phyloP scores from a whole-genome alignment of 441 rosid species.

The Populus hybrid region DNA sequence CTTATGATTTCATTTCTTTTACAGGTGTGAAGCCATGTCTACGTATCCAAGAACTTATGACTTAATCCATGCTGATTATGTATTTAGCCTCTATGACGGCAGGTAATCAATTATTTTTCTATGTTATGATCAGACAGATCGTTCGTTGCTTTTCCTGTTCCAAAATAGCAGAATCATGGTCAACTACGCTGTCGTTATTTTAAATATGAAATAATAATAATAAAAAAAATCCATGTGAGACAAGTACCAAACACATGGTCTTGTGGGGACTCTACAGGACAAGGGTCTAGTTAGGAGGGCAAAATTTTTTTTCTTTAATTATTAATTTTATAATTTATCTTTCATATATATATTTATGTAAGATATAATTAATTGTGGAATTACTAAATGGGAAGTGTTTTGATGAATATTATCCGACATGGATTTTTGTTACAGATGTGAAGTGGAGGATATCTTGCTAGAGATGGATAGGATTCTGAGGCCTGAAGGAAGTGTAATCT shows the following conservation, averaged over 20 bases:
- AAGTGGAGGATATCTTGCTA: constrained; percentile 45
- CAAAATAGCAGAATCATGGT: background rate
- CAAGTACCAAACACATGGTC: background rate
- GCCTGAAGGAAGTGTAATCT: constrained; percentile 60
- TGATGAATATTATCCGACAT: constrained; percentile 37
- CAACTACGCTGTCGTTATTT: background rate
- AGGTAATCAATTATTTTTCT: constrained; percentile 27
- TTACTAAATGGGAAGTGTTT: constrained; percentile 35
- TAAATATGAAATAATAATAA: background rate
- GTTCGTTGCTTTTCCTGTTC: constrained; percentile 2
- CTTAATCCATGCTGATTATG: constrained; percentile 56
- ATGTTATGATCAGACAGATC: background rate
- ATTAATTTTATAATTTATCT: too few relatives aligned
- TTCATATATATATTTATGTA: too few relatives aligned
- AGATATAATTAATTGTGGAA: background rate
- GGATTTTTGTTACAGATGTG: constrained; percentile 33
- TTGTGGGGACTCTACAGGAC: background rate
- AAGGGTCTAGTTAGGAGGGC: background rate
- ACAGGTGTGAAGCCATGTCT: constrained; percentile 94
- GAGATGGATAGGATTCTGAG: constrained; percentile 69
- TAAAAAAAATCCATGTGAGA: background rate
- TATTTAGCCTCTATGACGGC: constrained; percentile 44
- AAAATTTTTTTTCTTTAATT: too few relatives aligned
- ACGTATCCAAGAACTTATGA: constrained; percentile 92
- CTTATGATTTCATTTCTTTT: background rate